Conservation (phyloP, 306 rosid species). For the Pterocarpus macrocarpus region DNA sequence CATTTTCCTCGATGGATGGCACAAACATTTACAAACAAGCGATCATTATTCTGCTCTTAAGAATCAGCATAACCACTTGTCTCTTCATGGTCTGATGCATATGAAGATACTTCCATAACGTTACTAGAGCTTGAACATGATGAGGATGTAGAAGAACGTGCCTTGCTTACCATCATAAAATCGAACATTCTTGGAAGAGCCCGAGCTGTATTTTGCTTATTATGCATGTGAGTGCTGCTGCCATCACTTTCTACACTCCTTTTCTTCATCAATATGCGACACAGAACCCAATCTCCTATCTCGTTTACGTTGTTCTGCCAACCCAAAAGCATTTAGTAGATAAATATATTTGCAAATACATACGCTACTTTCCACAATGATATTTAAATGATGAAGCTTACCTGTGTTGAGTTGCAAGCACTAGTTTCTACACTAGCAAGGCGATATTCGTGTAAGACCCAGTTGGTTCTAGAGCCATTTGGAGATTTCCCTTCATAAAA, state of each 20-base stretch:
- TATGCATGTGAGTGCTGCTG: slow-evolving; percentile 20
- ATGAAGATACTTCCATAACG: slow-evolving; percentile 62
- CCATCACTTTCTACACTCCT: slow-evolving; percentile 50
- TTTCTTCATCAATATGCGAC: slow-evolving; percentile 71
- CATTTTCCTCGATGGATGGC: too few species aligned
- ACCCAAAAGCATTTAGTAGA: not conserved
- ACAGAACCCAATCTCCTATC: slow-evolving; percentile 79
- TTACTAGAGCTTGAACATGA: slow-evolving; percentile 74
- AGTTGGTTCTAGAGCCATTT: slow-evolving; percentile 65
- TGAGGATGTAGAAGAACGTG: slow-evolving; percentile 58
- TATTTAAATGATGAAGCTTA: not conserved
- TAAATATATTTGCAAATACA: not conserved
- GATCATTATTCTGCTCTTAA: not conserved
- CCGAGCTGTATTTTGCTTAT: slow-evolving; percentile 3
- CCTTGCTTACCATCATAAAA: slow-evolving; percentile 53
- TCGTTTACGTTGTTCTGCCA: slow-evolving; percentile 56
- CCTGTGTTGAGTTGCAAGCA: slow-evolving; percentile 47
- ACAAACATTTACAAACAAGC: not conserved
- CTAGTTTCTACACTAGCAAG: slow-evolving; percentile 51
- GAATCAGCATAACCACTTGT: slow-evolving; percentile 48
- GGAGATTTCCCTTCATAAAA: slow-evolving; percentile 72
- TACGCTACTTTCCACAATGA: too few species aligned
- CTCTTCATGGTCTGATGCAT: slow-evolving; percentile 51
- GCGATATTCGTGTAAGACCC: slow-evolving; percentile 89
- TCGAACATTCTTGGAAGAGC: slow-evolving; percentile 49